Conservation (phyloP, 768 basidiomycete species). For the Basidioascus undulatus region DNA sequence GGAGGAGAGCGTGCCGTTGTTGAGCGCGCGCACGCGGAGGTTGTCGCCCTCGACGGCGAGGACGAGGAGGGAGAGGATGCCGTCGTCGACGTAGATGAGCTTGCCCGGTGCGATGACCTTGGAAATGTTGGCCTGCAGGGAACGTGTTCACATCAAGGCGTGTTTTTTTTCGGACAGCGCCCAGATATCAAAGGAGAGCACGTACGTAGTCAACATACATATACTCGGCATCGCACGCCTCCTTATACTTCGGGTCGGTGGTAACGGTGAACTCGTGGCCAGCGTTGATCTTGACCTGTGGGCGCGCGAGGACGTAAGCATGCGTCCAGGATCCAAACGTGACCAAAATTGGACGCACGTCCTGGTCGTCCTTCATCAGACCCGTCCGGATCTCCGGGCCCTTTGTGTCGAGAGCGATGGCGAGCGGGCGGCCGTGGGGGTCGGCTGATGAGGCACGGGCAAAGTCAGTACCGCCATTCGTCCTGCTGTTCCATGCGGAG, state of each 20-base stretch:
- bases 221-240: slow-evolving; percentile 54
- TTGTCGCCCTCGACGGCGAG: slow-evolving; percentile 59
- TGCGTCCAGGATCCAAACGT: neutral
- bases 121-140: slow-evolving; percentile 51
- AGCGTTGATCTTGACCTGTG: slow-evolving; percentile 55
- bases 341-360: slow-evolving; percentile 31
- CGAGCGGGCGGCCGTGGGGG: slow-evolving; percentile 64
- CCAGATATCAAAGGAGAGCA: slow-evolving; percentile 6
- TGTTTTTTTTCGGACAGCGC: neutral
- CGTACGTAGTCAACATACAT: slow-evolving; percentile 86
- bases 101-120: slow-evolving; percentile 96
- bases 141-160: slow-evolving; percentile 1
- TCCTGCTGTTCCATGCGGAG: neutral
- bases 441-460: slow-evolving; percentile 24
- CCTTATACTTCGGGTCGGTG: slow-evolving; percentile 55
- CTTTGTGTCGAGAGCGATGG: slow-evolving; percentile 99
- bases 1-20: slow-evolving; percentile 77
- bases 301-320: too few species aligned
- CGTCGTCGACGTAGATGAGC: slow-evolving; percentile 92
- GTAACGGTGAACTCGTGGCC: slow-evolving; percentile 86
- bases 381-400: slow-evolving; percentile 98
- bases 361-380: slow-evolving; percentile 57
- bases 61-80: slow-evolving; percentile 31
- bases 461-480: neutral
- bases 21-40: slow-evolving; percentile 51